phyloP scores from a whole-genome alignment of 345 rosid species.

The Erodium maritimum region DNA sequence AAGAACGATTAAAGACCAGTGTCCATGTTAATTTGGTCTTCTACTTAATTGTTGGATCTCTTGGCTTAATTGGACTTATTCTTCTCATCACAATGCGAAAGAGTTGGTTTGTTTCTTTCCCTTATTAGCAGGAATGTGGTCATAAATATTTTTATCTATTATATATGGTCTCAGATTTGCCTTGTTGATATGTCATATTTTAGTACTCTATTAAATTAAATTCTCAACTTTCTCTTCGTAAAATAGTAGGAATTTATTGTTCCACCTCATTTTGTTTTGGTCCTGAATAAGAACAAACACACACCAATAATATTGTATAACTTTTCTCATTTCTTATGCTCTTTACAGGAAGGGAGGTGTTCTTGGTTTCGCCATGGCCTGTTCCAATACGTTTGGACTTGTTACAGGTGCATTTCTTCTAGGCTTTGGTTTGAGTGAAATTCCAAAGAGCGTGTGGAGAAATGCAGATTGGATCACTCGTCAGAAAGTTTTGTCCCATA shows the following conservation, averaged over 20 bases:
- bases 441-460: constrained; percentile 83
- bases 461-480: constrained; percentile 88
- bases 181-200: constrained; percentile 1
- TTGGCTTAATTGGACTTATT: constrained; percentile 85
- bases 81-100: constrained; percentile 66
- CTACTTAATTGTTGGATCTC: constrained; percentile 76
- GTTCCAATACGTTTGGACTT: constrained; percentile 99
- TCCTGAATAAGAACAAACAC: not conserved
- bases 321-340: constrained; percentile 1
- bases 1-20: constrained; percentile 86
- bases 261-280: too few relatives aligned
- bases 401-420: constrained; percentile 99
- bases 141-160: too few relatives aligned
- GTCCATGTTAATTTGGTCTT: constrained; percentile 81
- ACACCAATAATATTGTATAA: not conserved
- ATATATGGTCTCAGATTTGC: constrained; percentile 4
- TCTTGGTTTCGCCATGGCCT: constrained; percentile 93
- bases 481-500: constrained; percentile 94
- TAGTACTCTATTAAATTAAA: constrained; percentile 6
- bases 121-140: not conserved
- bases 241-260: not conserved
- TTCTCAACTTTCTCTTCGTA: not conserved
- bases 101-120: constrained; percentile 28
- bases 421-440: constrained; percentile 96
- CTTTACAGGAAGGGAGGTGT: constrained; percentile 45